Evolutionary conservation across 2,329 filamentous ascomycete species (phyloP).

Genomic region (Ophiostoma quercus): DNA sequence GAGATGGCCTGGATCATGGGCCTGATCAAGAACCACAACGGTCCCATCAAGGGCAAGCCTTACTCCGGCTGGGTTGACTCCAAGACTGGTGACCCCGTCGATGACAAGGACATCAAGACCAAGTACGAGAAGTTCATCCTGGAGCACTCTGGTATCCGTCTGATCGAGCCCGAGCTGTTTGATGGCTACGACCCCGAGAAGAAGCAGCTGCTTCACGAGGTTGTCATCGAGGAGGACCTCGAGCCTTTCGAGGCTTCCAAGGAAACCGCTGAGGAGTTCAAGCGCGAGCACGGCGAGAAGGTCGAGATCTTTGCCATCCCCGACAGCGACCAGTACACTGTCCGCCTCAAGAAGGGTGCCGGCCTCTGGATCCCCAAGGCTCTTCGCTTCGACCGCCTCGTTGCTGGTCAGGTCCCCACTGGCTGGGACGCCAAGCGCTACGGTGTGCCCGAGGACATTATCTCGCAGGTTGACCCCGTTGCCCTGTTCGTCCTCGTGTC

Average conservation of each 20-base stretch:
- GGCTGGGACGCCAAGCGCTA: conserved; percentile 97
- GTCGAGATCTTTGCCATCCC: conserved; percentile 95
- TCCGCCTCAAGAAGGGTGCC: conserved; percentile 92
- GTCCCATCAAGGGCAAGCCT: conserved; percentile 87
- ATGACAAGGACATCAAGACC: conserved; percentile 94
- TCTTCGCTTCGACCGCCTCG: conserved; percentile 91
- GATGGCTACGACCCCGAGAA: conserved; percentile 95
- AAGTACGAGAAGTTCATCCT: conserved; percentile 98
- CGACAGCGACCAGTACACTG: conserved; percentile 88
- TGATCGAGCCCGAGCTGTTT: conserved; percentile 96
- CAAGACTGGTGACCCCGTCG: conserved; percentile 90
- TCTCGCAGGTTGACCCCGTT: conserved; percentile 93
- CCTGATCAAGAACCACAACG: conserved; percentile 97
- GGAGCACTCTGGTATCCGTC: conserved; percentile 92
- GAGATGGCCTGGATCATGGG: conserved; percentile 99
- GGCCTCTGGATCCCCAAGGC: conserved; percentile 95
- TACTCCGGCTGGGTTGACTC: conserved; percentile 96
- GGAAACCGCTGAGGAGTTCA: conserved; percentile 96
- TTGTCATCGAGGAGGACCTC: conserved; percentile 94
- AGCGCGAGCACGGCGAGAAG: conserved; percentile 93
- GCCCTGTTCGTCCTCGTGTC: conserved; percentile 93
- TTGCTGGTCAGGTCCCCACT: conserved; percentile 93
- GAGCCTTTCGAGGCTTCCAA: conserved; percentile 96
- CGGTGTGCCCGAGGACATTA: conserved; percentile 94
- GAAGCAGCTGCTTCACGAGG: conserved; percentile 96